Conservation (phyloP, 2,329 filamentous ascomycete species). For the Fusarium abutilonis region DNA sequence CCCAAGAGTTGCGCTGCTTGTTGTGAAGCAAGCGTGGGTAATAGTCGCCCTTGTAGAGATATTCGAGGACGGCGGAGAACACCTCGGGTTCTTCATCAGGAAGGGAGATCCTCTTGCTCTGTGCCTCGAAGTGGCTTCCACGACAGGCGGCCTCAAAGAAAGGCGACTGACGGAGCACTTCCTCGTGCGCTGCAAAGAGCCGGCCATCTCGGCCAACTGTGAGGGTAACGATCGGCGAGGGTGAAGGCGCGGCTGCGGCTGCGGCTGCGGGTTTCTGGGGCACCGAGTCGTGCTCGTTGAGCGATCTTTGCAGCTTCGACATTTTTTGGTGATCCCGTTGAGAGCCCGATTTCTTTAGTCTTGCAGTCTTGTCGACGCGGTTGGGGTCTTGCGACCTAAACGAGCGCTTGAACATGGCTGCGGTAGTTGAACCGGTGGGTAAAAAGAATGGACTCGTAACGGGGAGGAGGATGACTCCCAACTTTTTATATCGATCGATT, state of each 20-base stretch:
- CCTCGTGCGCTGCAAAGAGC: slow-evolving; percentile 94
- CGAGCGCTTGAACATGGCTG: slow-evolving; percentile 90
- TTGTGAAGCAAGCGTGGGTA: slow-evolving; percentile 88
- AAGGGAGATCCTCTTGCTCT: slow-evolving; percentile 81
- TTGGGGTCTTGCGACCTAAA: slow-evolving; percentile 77
- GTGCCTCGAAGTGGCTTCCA: slow-evolving; percentile 76
- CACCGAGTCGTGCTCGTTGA: slow-evolving; percentile 65
- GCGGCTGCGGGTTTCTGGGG: slow-evolving; percentile 29
- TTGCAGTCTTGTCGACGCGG: slow-evolving; percentile 87
- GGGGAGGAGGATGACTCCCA: slow-evolving; percentile 34
- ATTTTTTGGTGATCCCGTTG: slow-evolving; percentile 80
- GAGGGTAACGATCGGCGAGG: slow-evolving; percentile 84
- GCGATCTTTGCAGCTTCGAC: slow-evolving; percentile 85
- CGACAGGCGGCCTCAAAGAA: slow-evolving; percentile 81
- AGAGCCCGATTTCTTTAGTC: slow-evolving; percentile 72
- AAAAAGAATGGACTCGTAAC: slow-evolving; percentile 45
- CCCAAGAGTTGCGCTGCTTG: slow-evolving; percentile 87
- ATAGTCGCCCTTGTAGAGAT: slow-evolving; percentile 97
- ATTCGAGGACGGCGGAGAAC: slow-evolving; percentile 93
- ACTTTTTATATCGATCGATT: slow-evolving; percentile 41
- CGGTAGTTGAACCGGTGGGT: slow-evolving; percentile 44
- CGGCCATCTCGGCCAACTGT: slow-evolving; percentile 85
- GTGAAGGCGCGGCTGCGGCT: slow-evolving; percentile 43
- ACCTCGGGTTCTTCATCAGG: slow-evolving; percentile 86
- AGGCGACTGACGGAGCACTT: slow-evolving; percentile 85